Conservation (phyloP, 768 basidiomycete genomes). For the Mycena chlorophos region DNA sequence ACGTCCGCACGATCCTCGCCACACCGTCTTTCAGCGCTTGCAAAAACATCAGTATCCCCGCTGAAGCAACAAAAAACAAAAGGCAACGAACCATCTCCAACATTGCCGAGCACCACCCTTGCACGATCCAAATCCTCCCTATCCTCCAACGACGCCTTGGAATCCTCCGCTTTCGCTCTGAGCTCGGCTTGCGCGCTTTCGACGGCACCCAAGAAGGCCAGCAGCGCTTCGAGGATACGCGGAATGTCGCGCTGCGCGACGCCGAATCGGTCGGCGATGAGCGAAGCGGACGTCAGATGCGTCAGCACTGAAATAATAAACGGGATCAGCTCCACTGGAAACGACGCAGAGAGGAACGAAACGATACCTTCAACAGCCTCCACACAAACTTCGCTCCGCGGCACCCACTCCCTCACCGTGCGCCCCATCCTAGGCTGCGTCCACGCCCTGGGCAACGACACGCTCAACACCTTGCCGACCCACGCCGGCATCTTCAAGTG, state of each 20-base stretch:
- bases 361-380: conserved; percentile 59
- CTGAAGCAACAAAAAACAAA: background rate
- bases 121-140: conserved; percentile 56
- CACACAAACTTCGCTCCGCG: conserved; percentile 62
- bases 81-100: conserved; percentile 57
- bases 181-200: conserved; percentile 66
- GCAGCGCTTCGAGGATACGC: conserved; percentile 73
- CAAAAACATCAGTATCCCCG: conserved; percentile 3
- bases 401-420: conserved; percentile 54
- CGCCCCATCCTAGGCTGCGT: conserved; percentile 52
- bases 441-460: conserved; percentile 52
- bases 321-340: background rate
- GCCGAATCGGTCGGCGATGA: conserved; percentile 80
- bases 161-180: conserved; percentile 29
- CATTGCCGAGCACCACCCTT: conserved; percentile 50
- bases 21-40: conserved; percentile 68
- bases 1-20: conserved; percentile 65
- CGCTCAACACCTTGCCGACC: background rate
- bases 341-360: background rate
- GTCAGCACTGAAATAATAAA: conserved; percentile 53
- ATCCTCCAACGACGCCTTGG: conserved; percentile 36
- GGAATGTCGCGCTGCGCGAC: conserved; percentile 85
- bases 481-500: conserved; percentile 7
- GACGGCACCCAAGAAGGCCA: conserved; percentile 63
- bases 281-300: conserved; percentile 66